phyloP scores from a whole-genome alignment of 2,329 filamentous ascomycete genomes.

The Paecilomyces sp. region DNA sequence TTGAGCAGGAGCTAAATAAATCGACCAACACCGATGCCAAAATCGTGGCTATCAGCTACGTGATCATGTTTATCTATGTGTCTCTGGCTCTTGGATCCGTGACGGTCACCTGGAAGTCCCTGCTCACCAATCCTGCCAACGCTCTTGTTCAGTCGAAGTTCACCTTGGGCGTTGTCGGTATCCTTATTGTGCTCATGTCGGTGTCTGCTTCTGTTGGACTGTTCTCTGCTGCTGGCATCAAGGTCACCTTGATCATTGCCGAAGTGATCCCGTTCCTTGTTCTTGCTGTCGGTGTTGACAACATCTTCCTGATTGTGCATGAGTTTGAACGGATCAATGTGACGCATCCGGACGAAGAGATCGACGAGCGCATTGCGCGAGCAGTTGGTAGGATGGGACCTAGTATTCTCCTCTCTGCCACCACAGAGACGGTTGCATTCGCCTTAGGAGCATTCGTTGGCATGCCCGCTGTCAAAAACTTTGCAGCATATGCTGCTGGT shows the following conservation, averaged over 20 bases:
- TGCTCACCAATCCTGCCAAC: slow-evolving; percentile 74
- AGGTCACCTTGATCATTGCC: slow-evolving; percentile 94
- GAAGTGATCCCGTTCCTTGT: slow-evolving; percentile 98
- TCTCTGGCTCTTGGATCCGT: slow-evolving; percentile 88
- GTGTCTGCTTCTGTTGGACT: slow-evolving; percentile 91
- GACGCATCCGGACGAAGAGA: slow-evolving; percentile 79
- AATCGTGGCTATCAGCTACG: slow-evolving; percentile 91
- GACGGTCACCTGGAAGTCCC: slow-evolving; percentile 66
- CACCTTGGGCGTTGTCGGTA: slow-evolving; percentile 86
- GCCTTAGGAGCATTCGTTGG: slow-evolving; percentile 87
- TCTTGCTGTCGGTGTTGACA: slow-evolving; percentile 92
- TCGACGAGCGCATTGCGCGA: slow-evolving; percentile 77
- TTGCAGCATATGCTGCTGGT: slow-evolving; percentile 91
- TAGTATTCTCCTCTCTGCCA: slow-evolving; percentile 90
- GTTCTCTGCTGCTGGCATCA: slow-evolving; percentile 85
- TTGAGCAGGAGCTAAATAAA: slow-evolving; percentile 95
- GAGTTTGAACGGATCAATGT: slow-evolving; percentile 94
- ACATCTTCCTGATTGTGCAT: slow-evolving; percentile 97
- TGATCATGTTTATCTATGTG: slow-evolving; percentile 98
- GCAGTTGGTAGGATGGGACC: slow-evolving; percentile 95
- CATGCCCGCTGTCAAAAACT: slow-evolving; percentile 97
- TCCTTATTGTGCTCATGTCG: slow-evolving; percentile 94
- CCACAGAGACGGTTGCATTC: slow-evolving; percentile 90
- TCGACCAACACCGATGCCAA: slow-evolving; percentile 97
- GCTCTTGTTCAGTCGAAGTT: slow-evolving; percentile 95